Percentiles rank a stretch among this genome's conserved stretches.
These are phyloP conservation scores for Kodamaea sagamina DNA, from an alignment of 805 yeast genomes.

Conservation along the genomic window DNA sequence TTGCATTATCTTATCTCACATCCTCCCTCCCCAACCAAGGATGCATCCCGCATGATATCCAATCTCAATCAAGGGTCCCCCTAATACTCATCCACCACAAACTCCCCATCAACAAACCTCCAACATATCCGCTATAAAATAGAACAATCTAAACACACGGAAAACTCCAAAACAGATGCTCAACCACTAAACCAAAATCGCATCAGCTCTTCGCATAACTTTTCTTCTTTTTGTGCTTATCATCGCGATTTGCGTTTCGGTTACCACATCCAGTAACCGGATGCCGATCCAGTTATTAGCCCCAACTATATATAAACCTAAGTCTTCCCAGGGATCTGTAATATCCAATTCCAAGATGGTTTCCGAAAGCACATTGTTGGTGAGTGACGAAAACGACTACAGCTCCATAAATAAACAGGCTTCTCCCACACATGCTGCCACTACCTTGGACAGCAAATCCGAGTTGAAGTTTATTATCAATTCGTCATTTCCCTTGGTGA, in stretches of 20 bases:
- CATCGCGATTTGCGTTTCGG: background rate
- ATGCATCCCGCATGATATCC: no score
- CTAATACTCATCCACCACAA: no score
- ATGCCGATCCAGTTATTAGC: background rate
- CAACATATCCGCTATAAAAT: no score
- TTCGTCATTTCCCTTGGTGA: conserved; percentile 25
- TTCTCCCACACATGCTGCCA: background rate
- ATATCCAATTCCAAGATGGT: conserved; percentile 18
- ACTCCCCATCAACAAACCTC: no score
- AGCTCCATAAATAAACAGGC: conserved; percentile 17
- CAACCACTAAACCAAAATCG: no score
- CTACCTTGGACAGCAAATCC: conserved; percentile 8
- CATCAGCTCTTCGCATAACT: background rate
- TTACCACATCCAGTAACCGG: background rate
- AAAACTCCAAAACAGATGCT: no score
- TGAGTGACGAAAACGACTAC: conserved; percentile 22
- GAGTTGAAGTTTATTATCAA: conserved; percentile 18
- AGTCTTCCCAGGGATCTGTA: background rate
- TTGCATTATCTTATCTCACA: background rate
- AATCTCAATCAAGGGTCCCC: no score
- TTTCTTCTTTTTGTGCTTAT: conserved; percentile 2
- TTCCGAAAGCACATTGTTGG: conserved; percentile 28
- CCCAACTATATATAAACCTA: background rate
- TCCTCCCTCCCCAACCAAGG: background rate
- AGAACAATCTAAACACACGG: background rate